phyloP scores from a whole-genome alignment of 306 rosid species.

The Delonix regia region DNA sequence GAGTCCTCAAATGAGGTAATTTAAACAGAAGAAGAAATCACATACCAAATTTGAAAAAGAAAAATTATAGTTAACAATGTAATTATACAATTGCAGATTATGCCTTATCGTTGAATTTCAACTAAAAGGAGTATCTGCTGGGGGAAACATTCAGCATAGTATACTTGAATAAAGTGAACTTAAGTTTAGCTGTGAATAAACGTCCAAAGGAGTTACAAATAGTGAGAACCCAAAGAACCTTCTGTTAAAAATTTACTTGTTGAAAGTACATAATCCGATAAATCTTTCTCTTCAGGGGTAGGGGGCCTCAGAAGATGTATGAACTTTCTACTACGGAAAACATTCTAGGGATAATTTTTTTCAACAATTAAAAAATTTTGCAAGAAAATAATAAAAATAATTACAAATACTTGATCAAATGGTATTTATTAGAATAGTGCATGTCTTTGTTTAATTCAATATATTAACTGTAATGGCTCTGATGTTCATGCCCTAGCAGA shows the following conservation, averaged over 20 bases:
- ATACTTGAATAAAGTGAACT: constrained; percentile 8
- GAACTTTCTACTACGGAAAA: constrained; percentile 2
- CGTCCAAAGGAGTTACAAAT: constrained; percentile 21
- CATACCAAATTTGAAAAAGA: neutral
- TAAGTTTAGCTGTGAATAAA: constrained; percentile 22
- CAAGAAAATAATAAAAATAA: neutral
- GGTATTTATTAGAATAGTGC: neutral
- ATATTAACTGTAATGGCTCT: constrained; percentile 5
- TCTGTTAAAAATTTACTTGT: neutral
- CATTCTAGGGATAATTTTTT: constrained; percentile 18
- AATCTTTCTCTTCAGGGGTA: neutral
- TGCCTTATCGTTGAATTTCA: neutral
- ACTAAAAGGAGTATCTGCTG: constrained; percentile 24
- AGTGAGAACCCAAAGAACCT: constrained; percentile 15
- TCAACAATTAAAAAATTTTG: neutral
- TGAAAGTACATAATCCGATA: constrained; percentile 15
- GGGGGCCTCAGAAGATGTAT: neutral
- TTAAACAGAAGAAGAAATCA: constrained; percentile 21
- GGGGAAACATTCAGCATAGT: constrained; percentile 8
- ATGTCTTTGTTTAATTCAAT: neutral
- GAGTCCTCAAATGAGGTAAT: constrained; percentile 44
- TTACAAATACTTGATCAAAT: constrained; percentile 8
- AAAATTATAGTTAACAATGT: constrained; percentile 6
- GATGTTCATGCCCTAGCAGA: constrained; percentile 11
- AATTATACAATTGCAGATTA: neutral